phyloP scores from a whole-genome alignment of 2,329 filamentous ascomycete genomes.

The Fusarium albidum region DNA sequence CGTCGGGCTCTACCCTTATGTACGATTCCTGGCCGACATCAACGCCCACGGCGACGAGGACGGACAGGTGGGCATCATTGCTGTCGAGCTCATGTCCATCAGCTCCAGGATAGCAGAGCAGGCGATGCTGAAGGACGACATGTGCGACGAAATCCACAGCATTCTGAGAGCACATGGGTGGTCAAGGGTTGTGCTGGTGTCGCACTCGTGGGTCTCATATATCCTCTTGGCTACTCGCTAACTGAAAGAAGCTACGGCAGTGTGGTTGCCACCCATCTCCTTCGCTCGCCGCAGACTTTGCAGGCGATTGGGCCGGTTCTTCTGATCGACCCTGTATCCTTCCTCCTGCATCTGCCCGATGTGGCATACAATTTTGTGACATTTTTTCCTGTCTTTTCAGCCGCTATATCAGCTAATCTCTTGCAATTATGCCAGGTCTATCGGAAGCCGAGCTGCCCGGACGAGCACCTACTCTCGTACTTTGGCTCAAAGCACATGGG shows the following conservation, averaged over 20 bases:
- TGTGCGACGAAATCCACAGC: slow-evolving; percentile 59
- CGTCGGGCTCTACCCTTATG: slow-evolving; percentile 60
- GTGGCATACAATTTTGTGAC: slow-evolving; percentile 68
- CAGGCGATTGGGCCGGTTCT: slow-evolving; percentile 56
- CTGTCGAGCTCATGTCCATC: slow-evolving; percentile 66
- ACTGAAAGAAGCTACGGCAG: slow-evolving; percentile 56
- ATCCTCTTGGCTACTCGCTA: slow-evolving; percentile 1
- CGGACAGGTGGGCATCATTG: slow-evolving; percentile 64
- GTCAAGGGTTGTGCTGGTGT: slow-evolving; percentile 60
- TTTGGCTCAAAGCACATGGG: slow-evolving; percentile 67
- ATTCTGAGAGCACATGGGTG: slow-evolving; percentile 61
- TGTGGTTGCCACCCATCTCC: slow-evolving; percentile 63
- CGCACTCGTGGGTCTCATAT: slow-evolving; percentile 51
- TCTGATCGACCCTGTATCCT: slow-evolving; percentile 67
- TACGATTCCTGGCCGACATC: slow-evolving; percentile 61
- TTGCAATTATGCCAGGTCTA: slow-evolving; percentile 41
- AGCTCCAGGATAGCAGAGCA: slow-evolving; percentile 63
- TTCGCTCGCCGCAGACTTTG: slow-evolving; percentile 49
- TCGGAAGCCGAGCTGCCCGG: slow-evolving; percentile 54
- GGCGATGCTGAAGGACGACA: slow-evolving; percentile 55
- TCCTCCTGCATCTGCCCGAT: slow-evolving; percentile 67
- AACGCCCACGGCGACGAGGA: slow-evolving; percentile 49
- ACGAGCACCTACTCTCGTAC: slow-evolving; percentile 67
- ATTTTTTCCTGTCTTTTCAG: not conserved
- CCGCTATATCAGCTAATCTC: slow-evolving; percentile 11